A percentile compares a stretch with the other conserved stretches of the same genome.
These are phyloP conservation scores for Chaetomium sp. DNA, from an alignment of 2,329 filamentous ascomycete species.

Conservation along the genomic window DNA sequence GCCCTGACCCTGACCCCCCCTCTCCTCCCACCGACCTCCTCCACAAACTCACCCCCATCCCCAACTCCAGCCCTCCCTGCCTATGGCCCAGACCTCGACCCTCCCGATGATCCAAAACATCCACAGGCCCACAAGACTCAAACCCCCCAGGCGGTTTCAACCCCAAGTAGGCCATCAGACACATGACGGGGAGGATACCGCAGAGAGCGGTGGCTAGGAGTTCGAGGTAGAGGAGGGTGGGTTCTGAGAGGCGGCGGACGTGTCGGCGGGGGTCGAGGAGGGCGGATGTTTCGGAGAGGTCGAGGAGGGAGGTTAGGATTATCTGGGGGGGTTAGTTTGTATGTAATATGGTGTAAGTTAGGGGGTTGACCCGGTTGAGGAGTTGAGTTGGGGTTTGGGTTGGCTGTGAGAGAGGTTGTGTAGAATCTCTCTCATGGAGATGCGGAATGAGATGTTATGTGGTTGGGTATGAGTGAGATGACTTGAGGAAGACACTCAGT, in stretches of 20 bases:
- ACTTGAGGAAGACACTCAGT: no score
- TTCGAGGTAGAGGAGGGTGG: not conserved
- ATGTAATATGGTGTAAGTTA: no score
- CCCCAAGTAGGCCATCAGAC: not conserved
- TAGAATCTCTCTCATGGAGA: not conserved
- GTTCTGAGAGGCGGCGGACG: not conserved
- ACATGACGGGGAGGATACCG: not conserved
- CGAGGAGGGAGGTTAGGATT: not conserved
- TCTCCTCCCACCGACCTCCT: no score
- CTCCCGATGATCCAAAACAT: no score
- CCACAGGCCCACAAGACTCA: no score
- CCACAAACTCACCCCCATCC: no score
- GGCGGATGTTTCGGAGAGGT: not conserved
- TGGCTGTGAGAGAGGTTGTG: not conserved
- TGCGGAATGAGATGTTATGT: not conserved
- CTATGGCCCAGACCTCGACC: no score
- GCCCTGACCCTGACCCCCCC: no score
- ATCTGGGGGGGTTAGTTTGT: not conserved
- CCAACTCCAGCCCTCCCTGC: no score
- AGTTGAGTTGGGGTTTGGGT: no score
- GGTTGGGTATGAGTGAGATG: no score
- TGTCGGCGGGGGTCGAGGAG: not conserved
- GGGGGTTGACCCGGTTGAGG: no score
- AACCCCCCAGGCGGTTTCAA: not conserved
- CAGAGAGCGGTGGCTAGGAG: not conserved